A percentile compares a stretch with the other conserved stretches of the same genome.
These are phyloP conservation scores for Rhytidiadelphus loreus DNA, from an alignment of 225 moss, liverwort and hornwort species.

Conservation along the genomic window DNA sequence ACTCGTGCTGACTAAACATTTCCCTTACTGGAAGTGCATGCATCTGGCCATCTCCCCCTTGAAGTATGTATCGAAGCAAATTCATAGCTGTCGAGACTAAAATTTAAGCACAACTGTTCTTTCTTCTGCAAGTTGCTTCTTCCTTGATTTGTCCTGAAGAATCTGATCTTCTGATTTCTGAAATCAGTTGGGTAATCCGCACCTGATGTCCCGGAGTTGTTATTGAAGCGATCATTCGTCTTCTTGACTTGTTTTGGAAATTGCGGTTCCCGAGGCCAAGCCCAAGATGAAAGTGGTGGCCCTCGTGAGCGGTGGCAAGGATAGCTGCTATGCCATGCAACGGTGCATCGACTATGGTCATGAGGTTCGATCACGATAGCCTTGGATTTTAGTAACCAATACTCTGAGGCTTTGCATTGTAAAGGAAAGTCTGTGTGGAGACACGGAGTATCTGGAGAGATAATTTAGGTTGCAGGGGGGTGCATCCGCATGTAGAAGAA, in stretches of 20 bases:
- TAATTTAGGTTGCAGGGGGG: too few relatives aligned
- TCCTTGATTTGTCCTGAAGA: not conserved
- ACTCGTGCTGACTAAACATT: not conserved
- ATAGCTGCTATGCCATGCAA: constrained; percentile 89
- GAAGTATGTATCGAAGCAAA: not conserved
- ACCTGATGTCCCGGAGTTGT: not conserved
- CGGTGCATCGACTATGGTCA: constrained; percentile 70
- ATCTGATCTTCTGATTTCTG: not conserved
- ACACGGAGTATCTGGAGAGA: not conserved
- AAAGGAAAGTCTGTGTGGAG: not conserved
- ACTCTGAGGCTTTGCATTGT: not conserved
- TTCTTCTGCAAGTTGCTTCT: not conserved
- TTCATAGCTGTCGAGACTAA: not conserved
- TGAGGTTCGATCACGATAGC: constrained; percentile 20
- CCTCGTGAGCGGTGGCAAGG: constrained; percentile 85
- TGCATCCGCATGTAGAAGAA: not conserved
- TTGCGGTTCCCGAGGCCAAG: not conserved
- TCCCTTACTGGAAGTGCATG: not conserved
- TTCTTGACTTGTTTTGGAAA: not conserved
- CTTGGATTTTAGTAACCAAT: not conserved
- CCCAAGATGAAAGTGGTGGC: constrained; percentile 82
- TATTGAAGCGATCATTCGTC: not conserved
- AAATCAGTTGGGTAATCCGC: not conserved
- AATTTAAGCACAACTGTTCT: not conserved
- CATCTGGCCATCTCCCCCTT: not conserved